These are phyloP conservation scores for Perkinsus chesapeaki DNA, from an alignment of 169 alveolate genomes.

Conservation along the genomic window DNA sequence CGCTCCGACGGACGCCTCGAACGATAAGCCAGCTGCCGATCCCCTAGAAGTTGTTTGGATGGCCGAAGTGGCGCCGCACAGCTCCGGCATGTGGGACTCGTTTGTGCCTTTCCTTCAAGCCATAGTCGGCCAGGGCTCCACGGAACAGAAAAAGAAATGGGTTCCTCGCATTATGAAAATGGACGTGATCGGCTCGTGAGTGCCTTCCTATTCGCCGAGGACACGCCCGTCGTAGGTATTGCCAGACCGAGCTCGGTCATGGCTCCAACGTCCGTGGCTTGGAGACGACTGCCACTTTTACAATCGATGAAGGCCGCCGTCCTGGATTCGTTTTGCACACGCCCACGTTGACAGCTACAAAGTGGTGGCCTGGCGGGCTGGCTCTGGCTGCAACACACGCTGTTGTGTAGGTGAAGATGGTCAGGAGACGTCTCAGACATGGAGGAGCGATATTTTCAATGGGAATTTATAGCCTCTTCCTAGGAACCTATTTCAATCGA, in stretches of 20 bases:
- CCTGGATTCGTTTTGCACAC: background rate
- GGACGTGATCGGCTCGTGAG: background rate
- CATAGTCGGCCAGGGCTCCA: background rate
- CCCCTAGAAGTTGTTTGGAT: background rate
- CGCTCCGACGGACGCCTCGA: background rate
- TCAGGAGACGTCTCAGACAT: too few relatives aligned
- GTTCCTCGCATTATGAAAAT: background rate
- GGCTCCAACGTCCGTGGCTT: background rate
- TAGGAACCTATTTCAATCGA: too few relatives aligned
- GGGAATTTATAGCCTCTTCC: too few relatives aligned
- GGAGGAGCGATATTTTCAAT: too few relatives aligned
- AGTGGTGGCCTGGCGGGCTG: background rate
- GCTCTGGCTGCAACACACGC: background rate
- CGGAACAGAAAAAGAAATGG: background rate
- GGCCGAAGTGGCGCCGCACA: background rate
- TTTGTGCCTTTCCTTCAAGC: background rate
- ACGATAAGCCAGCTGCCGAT: background rate
- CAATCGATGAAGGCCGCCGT: background rate
- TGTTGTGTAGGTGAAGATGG: background rate
- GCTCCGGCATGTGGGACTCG: constrained; percentile 1
- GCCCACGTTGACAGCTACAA: background rate
- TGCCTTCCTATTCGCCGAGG: background rate
- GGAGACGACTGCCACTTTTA: background rate
- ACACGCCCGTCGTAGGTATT: background rate
- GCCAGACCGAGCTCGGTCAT: background rate